Percentiles rank a stretch among this genome's conserved stretches.
These are phyloP conservation scores for Fusarium fracticaudum DNA, from an alignment of 2,329 filamentous ascomycete genomes.

Conservation along the genomic window DNA sequence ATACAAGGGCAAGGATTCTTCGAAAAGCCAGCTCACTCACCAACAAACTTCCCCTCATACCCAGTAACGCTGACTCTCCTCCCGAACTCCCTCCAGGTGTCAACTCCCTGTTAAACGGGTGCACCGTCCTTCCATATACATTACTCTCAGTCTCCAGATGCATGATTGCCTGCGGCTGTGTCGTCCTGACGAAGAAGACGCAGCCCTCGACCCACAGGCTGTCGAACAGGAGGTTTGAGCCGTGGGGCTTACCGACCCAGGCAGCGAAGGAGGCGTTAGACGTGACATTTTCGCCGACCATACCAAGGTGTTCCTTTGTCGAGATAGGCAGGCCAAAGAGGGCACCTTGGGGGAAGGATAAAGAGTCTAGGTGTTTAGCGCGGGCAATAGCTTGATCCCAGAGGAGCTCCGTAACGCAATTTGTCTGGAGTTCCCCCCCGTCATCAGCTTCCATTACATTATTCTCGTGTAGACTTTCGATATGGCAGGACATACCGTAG, in stretches of 20 bases:
- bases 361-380: constrained; percentile 46
- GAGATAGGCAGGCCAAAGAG: constrained; percentile 49
- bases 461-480: neutral
- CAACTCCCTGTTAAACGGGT: constrained; percentile 68
- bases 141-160: constrained; percentile 70
- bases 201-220: constrained; percentile 44
- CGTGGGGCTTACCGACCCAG: constrained; percentile 46
- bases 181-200: constrained; percentile 69
- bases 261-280: constrained; percentile 43
- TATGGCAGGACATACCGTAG: constrained; percentile 27
- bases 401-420: constrained; percentile 47
- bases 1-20: neutral
- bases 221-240: constrained; percentile 46
- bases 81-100: constrained; percentile 73
- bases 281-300: constrained; percentile 44
- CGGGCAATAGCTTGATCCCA: constrained; percentile 49
- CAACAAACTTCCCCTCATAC: constrained; percentile 52
- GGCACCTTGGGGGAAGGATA: constrained; percentile 45
- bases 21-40: constrained; percentile 22
- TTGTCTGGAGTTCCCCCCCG: constrained; percentile 32
- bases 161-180: constrained; percentile 68
- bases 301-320: constrained; percentile 49
- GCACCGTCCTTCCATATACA: constrained; percentile 69
- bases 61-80: constrained; percentile 58
- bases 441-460: neutral